Evolutionary conservation across 169 alveolate species (phyloP).

Genomic region (Plasmodium billcollinsi): DNA sequence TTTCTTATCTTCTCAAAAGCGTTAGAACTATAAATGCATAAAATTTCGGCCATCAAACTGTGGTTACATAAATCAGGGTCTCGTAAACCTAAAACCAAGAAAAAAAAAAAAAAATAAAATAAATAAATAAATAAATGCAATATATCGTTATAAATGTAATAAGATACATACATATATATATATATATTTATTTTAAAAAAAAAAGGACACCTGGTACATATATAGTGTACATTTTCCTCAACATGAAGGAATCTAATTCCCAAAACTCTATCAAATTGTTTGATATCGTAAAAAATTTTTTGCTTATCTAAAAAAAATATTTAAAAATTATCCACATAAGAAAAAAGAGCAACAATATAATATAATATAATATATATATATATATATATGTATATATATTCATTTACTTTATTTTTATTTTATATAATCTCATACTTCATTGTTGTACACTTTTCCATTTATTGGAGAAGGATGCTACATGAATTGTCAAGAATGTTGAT

Average conservation of each 20-base stretch:
- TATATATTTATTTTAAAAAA: not conserved
- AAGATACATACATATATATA: not conserved
- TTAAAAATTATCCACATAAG: conserved; percentile 1
- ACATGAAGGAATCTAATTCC: conserved; percentile 80
- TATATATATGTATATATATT: not conserved
- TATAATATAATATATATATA: not conserved
- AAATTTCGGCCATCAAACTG: conserved; percentile 58
- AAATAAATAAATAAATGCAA: not conserved
- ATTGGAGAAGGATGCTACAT: conserved; percentile 71
- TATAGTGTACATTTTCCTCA: conserved; percentile 64
- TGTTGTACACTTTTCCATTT: conserved; percentile 73
- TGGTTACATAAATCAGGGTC: conserved; percentile 71
- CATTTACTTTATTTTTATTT: not conserved
- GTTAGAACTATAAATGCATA: conserved; percentile 61
- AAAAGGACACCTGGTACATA: conserved; percentile 52
- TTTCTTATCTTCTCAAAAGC: conserved; percentile 49
- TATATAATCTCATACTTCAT: conserved; percentile 20
- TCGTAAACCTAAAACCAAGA: conserved; percentile 17
- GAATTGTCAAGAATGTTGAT: not conserved
- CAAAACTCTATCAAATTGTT: conserved; percentile 82
- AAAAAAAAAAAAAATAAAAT: not conserved
- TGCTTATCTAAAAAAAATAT: conserved; percentile 74
- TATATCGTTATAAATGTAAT: not conserved
- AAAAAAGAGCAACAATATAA: not conserved
- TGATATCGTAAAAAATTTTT: conserved; percentile 84